Evolutionary conservation across 148 eudicot species (phyloP).

Genomic region (Fagopyrum esculentum): DNA sequence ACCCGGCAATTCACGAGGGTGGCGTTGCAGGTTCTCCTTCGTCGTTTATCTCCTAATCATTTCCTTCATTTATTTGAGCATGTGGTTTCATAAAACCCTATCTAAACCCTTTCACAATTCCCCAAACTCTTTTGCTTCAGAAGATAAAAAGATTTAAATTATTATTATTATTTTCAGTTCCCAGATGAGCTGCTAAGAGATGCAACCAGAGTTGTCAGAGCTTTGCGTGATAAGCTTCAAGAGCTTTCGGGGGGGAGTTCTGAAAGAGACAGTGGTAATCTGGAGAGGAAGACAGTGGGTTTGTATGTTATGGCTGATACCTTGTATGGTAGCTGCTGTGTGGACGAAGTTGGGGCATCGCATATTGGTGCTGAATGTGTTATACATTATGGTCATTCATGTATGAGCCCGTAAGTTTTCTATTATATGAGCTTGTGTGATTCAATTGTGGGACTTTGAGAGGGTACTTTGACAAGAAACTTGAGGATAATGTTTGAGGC

Average conservation of each 20-base stretch:
- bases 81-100: background rate
- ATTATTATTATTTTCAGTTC: slow-evolving; percentile 37
- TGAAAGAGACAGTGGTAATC: slow-evolving; percentile 18
- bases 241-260: slow-evolving; percentile 16
- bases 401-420: slow-evolving; percentile 87
- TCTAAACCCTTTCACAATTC: background rate
- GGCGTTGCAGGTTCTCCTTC: slow-evolving; percentile 63
- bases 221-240: slow-evolving; percentile 47
- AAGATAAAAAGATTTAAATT: background rate
- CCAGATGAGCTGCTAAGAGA: slow-evolving; percentile 88
- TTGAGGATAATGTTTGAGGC: background rate
- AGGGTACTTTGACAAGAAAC: background rate
- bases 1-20: slow-evolving; percentile 44
- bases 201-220: slow-evolving; percentile 54
- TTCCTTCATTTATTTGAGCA: background rate
- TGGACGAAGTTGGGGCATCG: slow-evolving; percentile 94
- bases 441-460: background rate
- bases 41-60: background rate
- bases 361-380: slow-evolving; percentile 85
- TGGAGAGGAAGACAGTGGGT: slow-evolving; percentile 36
- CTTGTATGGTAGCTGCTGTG: slow-evolving; percentile 87
- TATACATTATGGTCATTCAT: slow-evolving; percentile 86
- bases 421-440: background rate
- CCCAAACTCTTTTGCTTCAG: background rate
- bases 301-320: slow-evolving; percentile 97